Evolutionary conservation across 352 stramenopile genomes (phyloP), one percentile per base, ranked within the genome.

Genomic region (Phytophthora cactorum): DNA sequence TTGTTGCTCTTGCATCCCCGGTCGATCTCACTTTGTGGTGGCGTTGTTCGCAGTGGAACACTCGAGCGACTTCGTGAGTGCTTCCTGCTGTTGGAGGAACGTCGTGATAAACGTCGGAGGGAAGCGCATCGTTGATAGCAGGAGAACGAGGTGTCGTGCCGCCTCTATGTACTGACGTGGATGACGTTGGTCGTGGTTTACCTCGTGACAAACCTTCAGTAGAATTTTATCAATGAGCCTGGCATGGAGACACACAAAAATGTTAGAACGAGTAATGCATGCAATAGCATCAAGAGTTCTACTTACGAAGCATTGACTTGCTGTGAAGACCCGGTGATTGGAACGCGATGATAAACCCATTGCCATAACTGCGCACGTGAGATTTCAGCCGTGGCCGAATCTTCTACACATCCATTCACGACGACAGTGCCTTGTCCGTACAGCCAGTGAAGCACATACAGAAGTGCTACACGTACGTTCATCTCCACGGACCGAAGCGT

Each of bases 331-430:
- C 49, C 72, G 15, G 74, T 58, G 44, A 91, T 71, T 29, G 77
- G 57, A 12, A 88, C 81, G 15, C 63, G 75, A 70, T 93, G 81
- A 59, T 82, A 68, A 8, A 91, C 76, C 85, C 85, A 92, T 62
- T 93, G 85, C 85, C 93, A 98, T 61, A 98, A 89, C 68, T 98
- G 93, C 9, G 89, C 93, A 32, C 95, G 86, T 31, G 90, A 97
- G 56, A 98, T 98, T 82, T 98, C 93, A 5, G 95, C 94, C 0
- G 93, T 98, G 46, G 95, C 95, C 17, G 93, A 96, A 80, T 98
- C 93, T 79, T 98, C 95, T 68, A 98, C 93, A 47, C 92, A 93
- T 60, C 95, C 86, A 66, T 98, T 88, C 29, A 98, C 77, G 43
- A 97, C 85, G 59, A 97, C 93, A 27, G 90, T 97, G 27, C 95